A percentile compares a stretch with the other conserved stretches of the same genome.
These are phyloP conservation scores for Saksenaea vasiformis DNA, from an alignment of 371 early-diverging fungal genomes.

Conservation along the genomic window DNA sequence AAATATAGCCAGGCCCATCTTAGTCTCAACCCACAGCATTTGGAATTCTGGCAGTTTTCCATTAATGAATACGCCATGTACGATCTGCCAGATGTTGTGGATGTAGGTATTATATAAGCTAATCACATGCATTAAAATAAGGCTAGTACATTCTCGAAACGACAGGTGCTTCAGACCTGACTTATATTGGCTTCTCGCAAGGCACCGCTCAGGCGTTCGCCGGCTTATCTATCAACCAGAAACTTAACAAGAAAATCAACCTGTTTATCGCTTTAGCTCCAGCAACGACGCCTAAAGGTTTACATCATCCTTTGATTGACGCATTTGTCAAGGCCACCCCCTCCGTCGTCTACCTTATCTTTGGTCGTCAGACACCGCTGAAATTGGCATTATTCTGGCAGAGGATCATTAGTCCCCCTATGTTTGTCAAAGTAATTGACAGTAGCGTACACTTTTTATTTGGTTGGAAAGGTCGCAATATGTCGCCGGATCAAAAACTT, in stretches of 20 bases:
- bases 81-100: slow-evolving; percentile 87
- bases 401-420: slow-evolving; percentile 69
- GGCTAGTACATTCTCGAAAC: slow-evolving; percentile 75
- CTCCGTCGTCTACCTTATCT: slow-evolving; percentile 87
- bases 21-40: slow-evolving; percentile 62
- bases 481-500: slow-evolving; percentile 74
- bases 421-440: slow-evolving; percentile 84
- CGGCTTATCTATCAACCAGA: slow-evolving; percentile 77
- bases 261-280: slow-evolving; percentile 93
- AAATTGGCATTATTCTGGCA: slow-evolving; percentile 89
- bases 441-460: slow-evolving; percentile 75
- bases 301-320: slow-evolving; percentile 81
- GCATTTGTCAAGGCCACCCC: slow-evolving; percentile 87
- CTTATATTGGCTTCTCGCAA: slow-evolving; percentile 97
- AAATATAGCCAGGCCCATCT: slow-evolving; percentile 92
- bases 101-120: slow-evolving; percentile 49
- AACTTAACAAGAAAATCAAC: slow-evolving; percentile 82
- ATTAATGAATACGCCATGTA: slow-evolving; percentile 88
- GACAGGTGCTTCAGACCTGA: slow-evolving; percentile 77
- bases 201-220: slow-evolving; percentile 94
- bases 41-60: slow-evolving; percentile 92
- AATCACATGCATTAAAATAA: background rate
- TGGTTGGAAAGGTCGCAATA: slow-evolving; percentile 80
- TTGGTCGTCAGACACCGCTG: slow-evolving; percentile 85
- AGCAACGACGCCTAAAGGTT: slow-evolving; percentile 84